Evolutionary conservation across 345 rosid genomes (phyloP).

Genomic region (Acer negundo): DNA sequence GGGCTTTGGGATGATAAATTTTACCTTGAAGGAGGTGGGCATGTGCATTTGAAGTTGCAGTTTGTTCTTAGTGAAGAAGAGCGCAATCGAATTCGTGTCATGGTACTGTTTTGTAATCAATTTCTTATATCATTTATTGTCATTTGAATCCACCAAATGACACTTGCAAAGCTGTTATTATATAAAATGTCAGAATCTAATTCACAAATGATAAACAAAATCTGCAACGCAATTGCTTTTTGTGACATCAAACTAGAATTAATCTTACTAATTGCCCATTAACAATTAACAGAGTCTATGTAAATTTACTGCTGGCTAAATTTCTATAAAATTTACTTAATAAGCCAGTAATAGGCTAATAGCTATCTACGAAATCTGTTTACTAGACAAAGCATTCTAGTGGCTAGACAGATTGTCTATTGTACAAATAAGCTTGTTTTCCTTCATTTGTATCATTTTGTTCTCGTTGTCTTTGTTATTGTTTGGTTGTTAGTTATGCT

Average conservation of each 20-base stretch:
- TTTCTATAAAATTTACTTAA: neutral
- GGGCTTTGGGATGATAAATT: slow-evolving; percentile 70
- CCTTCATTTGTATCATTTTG: neutral
- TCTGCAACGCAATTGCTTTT: neutral
- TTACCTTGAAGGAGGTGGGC: slow-evolving; percentile 71
- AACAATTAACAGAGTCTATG: neutral
- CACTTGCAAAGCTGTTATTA: too few species aligned
- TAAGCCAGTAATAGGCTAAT: neutral
- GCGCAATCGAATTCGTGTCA: slow-evolving; percentile 56
- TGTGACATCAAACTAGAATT: neutral
- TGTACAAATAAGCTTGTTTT: neutral
- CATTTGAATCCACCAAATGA: neutral
- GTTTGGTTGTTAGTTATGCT: slow-evolving; percentile 16
- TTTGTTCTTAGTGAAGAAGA: slow-evolving; percentile 85
- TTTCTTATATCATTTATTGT: neutral
- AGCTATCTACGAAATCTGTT: neutral
- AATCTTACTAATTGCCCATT: neutral
- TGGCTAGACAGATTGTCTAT: neutral
- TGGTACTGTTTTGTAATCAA: slow-evolving; percentile 42
- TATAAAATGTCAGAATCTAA: neutral
- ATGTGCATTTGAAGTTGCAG: slow-evolving; percentile 72
- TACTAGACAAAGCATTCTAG: neutral
- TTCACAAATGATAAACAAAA: slow-evolving; percentile 1
- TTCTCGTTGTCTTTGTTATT: neutral
- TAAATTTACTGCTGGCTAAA: neutral